Conservation (phyloP, 2,329 filamentous ascomycete species). For the Thelonectria blattea region DNA sequence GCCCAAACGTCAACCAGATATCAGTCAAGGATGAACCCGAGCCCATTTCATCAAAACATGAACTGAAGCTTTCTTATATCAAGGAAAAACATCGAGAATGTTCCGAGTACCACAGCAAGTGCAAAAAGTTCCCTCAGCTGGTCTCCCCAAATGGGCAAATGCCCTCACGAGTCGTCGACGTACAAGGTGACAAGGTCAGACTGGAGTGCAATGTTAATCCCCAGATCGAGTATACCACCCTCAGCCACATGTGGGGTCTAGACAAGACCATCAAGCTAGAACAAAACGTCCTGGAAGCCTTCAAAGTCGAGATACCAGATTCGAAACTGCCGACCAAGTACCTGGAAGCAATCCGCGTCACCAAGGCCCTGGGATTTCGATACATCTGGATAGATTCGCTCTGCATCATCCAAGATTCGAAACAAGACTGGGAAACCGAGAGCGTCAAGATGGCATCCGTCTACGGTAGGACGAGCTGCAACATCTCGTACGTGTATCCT, state of each 20-base stretch:
- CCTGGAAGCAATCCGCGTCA: slow-evolving; percentile 8
- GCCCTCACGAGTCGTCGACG: slow-evolving; percentile 9
- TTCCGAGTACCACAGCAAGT: slow-evolving; percentile 5
- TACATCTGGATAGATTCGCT: slow-evolving; percentile 7
- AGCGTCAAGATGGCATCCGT: slow-evolving; percentile 6
- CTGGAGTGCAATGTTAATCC: slow-evolving; percentile 1
- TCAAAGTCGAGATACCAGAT: slow-evolving; percentile 1
- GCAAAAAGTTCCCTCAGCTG: slow-evolving; percentile 8
- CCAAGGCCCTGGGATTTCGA: slow-evolving; percentile 5
- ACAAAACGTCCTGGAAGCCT: slow-evolving; percentile 7
- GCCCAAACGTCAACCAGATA: too few species aligned
- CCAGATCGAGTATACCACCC: slow-evolving; percentile 10
- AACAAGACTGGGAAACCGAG: slow-evolving; percentile 5
- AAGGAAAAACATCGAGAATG: slow-evolving; percentile 7
- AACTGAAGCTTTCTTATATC: slow-evolving; percentile 2
- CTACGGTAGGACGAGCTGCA: slow-evolving; percentile 11
- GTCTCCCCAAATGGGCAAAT: slow-evolving; percentile 10
- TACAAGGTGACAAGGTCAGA: slow-evolving; percentile 10
- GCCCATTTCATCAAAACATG: slow-evolving; percentile 11
- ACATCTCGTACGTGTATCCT: slow-evolving; percentile 14
- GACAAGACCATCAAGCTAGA: slow-evolving; percentile 8
- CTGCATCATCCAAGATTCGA: not conserved
- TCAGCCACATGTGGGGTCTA: slow-evolving; percentile 21
- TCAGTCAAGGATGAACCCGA: not conserved
- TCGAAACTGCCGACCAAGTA: slow-evolving; percentile 9